Base-by-base conservation (phyloP, 148 eudicot species). In the Arbutus unedo region DNA sequence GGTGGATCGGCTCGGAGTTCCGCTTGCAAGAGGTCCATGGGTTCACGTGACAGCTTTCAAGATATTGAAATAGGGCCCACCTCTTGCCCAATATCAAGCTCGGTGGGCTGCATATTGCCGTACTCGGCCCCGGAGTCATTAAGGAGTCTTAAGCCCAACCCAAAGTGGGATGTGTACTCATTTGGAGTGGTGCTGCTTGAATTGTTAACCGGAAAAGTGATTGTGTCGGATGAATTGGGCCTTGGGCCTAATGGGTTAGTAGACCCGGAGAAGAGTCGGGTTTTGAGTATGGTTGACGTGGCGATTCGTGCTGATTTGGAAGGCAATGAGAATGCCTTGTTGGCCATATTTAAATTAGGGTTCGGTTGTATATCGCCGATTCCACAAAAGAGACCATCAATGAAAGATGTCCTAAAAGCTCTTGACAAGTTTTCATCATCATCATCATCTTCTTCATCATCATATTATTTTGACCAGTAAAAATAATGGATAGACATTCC, bases 131-230 rank as follows among this genome's bases (percentile, higher is more conserved):
- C 99, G 2, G 99, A 96, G 81, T 91, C 99, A 9, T 86, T 96
- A 2, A 87, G 99, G 45, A 96, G 91, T 82, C 87, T 96, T 7
- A 96, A 96, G 88, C 93, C 98, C 38, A 89, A 79, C 81, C 66
- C 90, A 0, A 96, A 96, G 72, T 94, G 98, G 98, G 99, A 96
- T 57, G 96, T 94, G n/a, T 96, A 84, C 87, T 91, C 99, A 0
- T 96, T 88, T n/a, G 99, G 99, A 23, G 95, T 96, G 6, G 87
- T 96, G 53, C 72, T 96, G 88, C 91, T 96, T 0, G 99, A 96
- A 66, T 64, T 96, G 74, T 43, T 96, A 19, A 92, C 99, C 0
- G 99, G 99, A 4, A 94, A 94, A 78, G 91, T 93, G 18, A 82
- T 92, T 68, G 85, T 85, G 18, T 90, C 96, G 1, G 99, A 96